Base-by-base conservation (phyloP, 176 grass and related monocot genomes). In the Echinochloa phyllopogon region DNA sequence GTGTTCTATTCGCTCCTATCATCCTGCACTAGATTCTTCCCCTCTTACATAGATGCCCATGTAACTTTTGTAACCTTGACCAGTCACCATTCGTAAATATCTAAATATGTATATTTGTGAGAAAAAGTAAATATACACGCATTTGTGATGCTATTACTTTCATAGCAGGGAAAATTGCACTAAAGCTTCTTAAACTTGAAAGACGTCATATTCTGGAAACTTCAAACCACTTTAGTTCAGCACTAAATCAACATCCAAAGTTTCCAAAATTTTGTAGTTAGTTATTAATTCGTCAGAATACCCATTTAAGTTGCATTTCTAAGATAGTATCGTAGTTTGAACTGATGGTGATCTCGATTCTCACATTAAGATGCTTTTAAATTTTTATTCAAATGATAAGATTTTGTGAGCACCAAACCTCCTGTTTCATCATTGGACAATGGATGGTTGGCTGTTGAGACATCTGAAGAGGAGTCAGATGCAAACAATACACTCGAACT, bases 401-500 rank as follows among this genome's bases (percentile, higher is more conserved):
- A 44, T 77, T 25, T 4, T 61, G 12, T 44, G 41, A 77, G 69
- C 77, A 73, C 6, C 47, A 79, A 57, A 88, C 87, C 67, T 84
- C 47, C 24, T 58, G 29, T 84, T 27, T 84, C 37, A 75, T 53
- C 50, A 79, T 73, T 88, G 33, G 57, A 65, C 66, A 88, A 4
- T 78, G 73, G 38, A 79, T 72, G 27, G 24, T 74, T 38, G 2
- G 8, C 39, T 44, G 10, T 56, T 65, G 86, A 87, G 29, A 16
- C 25, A 49, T 83, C 79, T 6, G 33, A 83, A 41, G 9, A 70
- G 29, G 81, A 74, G 58, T 33, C 27, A 58, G 40, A 84, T 58
- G 75, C 75, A 64, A 66, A 73, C 6, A 41, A 39, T 48, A 4
- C 68, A 76, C 63, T 87, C 29, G 87, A 88, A 82, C 75, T 88